phyloP scores from a whole-genome alignment of 2,329 filamentous ascomycete genomes.

The Aureobasidium lini region DNA sequence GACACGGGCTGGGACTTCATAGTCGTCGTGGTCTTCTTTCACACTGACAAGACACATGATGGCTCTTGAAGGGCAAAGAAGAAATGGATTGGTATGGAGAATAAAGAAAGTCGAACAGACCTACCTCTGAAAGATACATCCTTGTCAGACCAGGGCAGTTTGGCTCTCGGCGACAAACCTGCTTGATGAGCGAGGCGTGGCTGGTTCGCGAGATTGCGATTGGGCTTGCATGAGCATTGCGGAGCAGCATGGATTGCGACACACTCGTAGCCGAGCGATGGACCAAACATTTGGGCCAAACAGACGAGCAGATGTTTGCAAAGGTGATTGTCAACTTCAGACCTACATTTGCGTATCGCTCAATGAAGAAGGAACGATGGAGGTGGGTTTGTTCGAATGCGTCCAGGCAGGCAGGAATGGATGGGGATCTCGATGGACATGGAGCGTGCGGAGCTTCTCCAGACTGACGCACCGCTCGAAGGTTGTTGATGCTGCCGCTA shows the following conservation, averaged over 20 bases:
- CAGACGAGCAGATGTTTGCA: background rate
- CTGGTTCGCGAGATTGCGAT: conserved; percentile 14
- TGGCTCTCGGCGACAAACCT: background rate
- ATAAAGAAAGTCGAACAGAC: background rate
- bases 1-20: conserved; percentile 23
- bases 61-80: background rate
- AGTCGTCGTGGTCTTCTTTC: conserved; percentile 34
- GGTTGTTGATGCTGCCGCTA: background rate
- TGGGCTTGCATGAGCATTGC: conserved; percentile 2
- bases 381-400: background rate
- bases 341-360: too few relatives aligned
- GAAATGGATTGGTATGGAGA: background rate
- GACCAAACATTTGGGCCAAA: background rate
- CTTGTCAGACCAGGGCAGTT: background rate
- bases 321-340: too few relatives aligned
- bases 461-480: background rate
- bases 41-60: conserved; percentile 42
- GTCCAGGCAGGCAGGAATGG: background rate
- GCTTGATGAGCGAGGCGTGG: background rate
- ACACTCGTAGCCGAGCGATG: background rate
- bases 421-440: background rate
- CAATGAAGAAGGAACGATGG: background rate
- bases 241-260: background rate
- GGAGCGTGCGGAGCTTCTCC: conserved; percentile 11
- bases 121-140: background rate